Evolutionary conservation across 176 grass and related monocot species (phyloP).

Genomic region (Guadua angustifolia): DNA sequence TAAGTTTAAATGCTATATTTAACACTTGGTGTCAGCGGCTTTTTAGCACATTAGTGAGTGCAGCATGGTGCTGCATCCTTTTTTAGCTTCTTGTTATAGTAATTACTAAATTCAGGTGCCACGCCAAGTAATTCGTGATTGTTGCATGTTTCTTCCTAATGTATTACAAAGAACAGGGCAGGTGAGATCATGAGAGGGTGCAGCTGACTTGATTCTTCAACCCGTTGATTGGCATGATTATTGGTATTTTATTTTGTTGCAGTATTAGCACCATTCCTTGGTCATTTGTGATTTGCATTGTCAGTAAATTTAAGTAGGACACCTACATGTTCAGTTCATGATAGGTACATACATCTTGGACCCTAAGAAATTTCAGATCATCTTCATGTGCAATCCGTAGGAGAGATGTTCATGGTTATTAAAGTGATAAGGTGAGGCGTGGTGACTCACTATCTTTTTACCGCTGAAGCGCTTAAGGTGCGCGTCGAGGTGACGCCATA

Average conservation of each 20-base stretch:
- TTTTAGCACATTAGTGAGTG: neutral
- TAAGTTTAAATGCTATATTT: constrained; percentile 22
- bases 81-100: constrained; percentile 36
- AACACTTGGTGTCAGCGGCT: neutral
- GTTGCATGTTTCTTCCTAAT: constrained; percentile 12
- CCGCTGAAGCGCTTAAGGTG: no score
- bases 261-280: neutral
- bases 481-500: no score
- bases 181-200: neutral
- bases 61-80: neutral
- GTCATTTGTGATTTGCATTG: constrained; percentile 11
- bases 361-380: neutral
- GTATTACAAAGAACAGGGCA: neutral
- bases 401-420: neutral
- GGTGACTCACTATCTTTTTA: no score
- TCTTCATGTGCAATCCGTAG: constrained; percentile 5
- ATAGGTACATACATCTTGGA: neutral
- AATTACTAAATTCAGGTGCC: constrained; percentile 25
- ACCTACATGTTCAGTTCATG: constrained; percentile 16
- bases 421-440: no score
- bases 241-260: constrained; percentile 13
- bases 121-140: neutral
- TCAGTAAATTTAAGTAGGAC: neutral
- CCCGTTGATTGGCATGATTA: constrained; percentile 3
- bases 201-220: constrained; percentile 3